phyloP scores from a whole-genome alignment of 2,329 filamentous ascomycete species.

The Leptographium lundbergii region DNA sequence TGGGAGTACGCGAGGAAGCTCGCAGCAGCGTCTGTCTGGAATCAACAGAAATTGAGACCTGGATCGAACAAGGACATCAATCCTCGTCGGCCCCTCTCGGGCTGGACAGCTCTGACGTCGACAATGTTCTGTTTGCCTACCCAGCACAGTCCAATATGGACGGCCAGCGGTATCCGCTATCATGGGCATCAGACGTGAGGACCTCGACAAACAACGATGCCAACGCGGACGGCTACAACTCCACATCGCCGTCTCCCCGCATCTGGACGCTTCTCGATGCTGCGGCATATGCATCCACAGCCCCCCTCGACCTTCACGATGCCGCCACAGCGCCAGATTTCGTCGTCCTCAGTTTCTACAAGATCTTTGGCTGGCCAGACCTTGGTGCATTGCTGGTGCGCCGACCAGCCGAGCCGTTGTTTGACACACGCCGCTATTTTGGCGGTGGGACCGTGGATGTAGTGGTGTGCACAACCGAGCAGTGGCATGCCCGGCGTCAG shows the following conservation, averaged over 20 bases:
- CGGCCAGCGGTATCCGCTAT: slow-evolving; percentile 58
- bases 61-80: slow-evolving; percentile 33
- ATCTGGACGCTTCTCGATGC: slow-evolving; percentile 70
- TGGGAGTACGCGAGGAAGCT: slow-evolving; percentile 68
- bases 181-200: slow-evolving; percentile 41
- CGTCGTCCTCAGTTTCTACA: slow-evolving; percentile 78
- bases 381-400: slow-evolving; percentile 75
- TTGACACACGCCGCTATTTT: slow-evolving; percentile 66
- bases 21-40: slow-evolving; percentile 51
- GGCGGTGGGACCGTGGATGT: slow-evolving; percentile 91
- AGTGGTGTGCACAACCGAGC: slow-evolving; percentile 62
- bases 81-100: slow-evolving; percentile 28
- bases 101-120: slow-evolving; percentile 43
- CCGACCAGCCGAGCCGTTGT: slow-evolving; percentile 51
- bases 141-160: slow-evolving; percentile 92
- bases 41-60: slow-evolving; percentile 50
- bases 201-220: slow-evolving; percentile 9
- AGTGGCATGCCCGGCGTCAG: slow-evolving; percentile 72
- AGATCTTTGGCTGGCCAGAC: slow-evolving; percentile 96
- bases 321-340: slow-evolving; percentile 62
- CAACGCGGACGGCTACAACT: slow-evolving; percentile 4
- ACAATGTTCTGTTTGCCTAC: slow-evolving; percentile 55
- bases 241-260: slow-evolving; percentile 8
- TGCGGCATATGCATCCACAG: slow-evolving; percentile 67
- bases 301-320: slow-evolving; percentile 58